phyloP scores from a whole-genome alignment of 352 stramenopile genomes.

The Hyaloperonospora brassicae region DNA sequence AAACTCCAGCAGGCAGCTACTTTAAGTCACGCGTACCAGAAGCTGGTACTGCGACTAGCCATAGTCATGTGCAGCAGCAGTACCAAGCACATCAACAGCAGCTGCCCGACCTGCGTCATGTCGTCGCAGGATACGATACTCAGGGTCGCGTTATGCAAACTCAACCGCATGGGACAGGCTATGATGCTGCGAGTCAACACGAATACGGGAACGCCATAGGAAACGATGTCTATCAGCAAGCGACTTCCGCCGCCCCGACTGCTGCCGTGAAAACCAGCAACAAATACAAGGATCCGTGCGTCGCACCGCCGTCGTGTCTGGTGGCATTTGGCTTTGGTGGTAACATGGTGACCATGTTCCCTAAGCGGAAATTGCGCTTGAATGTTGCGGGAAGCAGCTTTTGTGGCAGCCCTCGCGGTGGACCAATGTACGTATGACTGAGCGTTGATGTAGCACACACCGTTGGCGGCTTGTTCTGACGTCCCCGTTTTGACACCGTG shows the following conservation, averaged over 20 bases:
- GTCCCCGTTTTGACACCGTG: slow-evolving; percentile 1
- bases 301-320: slow-evolving; percentile 64
- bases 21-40: slow-evolving; percentile 9
- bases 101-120: slow-evolving; percentile 10
- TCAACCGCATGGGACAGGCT: slow-evolving; percentile 12
- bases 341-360: slow-evolving; percentile 86
- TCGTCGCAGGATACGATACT: slow-evolving; percentile 9
- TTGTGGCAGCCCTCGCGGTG: slow-evolving; percentile 55
- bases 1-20: slow-evolving; percentile 9
- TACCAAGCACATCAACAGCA: slow-evolving; percentile 11
- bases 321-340: slow-evolving; percentile 82
- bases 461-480: slow-evolving; percentile 10
- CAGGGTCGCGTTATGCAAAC: slow-evolving; percentile 3
- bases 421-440: slow-evolving; percentile 34
- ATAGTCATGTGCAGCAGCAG: slow-evolving; percentile 18
- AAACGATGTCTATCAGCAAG: slow-evolving; percentile 9
- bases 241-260: slow-evolving; percentile 12
- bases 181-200: slow-evolving; percentile 8
- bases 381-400: slow-evolving; percentile 50
- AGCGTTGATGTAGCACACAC: slow-evolving; percentile 3
- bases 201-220: slow-evolving; percentile 10
- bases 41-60: slow-evolving; percentile 3
- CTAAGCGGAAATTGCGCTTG: slow-evolving; percentile 73
- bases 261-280: slow-evolving; percentile 35
- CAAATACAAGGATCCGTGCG: slow-evolving; percentile 81